These are phyloP conservation scores for Globisporangium paroecandrum DNA, from an alignment of 352 stramenopile species.

Conservation along the genomic window DNA sequence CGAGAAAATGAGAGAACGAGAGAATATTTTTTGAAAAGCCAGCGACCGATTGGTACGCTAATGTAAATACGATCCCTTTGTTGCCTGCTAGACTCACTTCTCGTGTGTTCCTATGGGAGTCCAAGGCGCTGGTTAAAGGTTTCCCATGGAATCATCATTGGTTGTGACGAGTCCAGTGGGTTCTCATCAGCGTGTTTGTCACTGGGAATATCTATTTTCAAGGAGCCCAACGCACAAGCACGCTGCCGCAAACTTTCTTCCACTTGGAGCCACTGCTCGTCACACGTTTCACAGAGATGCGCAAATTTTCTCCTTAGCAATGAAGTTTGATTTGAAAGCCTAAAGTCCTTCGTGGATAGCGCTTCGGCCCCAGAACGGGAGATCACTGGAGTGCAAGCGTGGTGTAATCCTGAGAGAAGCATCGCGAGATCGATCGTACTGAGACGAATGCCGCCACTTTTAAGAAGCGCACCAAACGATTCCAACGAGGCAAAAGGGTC, in stretches of 20 bases:
- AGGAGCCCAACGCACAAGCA: not conserved
- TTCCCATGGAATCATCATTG: slow-evolving; percentile 20
- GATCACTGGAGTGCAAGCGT: not conserved
- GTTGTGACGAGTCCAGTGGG: not conserved
- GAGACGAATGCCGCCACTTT: not conserved
- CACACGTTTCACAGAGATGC: slow-evolving; percentile 16
- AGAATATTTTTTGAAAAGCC: not conserved
- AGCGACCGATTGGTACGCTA: not conserved
- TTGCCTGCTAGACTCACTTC: not conserved
- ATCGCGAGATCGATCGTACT: slow-evolving; percentile 12
- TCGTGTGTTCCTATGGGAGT: not conserved
- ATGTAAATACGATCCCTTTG: not conserved
- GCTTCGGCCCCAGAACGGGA: not conserved
- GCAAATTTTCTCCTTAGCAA: not conserved
- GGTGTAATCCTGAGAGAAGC: slow-evolving; percentile 11
- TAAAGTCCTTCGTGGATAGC: not conserved
- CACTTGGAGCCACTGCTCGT: slow-evolving; percentile 14
- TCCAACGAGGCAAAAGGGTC: slow-evolving; percentile 5
- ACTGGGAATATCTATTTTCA: not conserved
- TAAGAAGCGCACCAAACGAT: not conserved
- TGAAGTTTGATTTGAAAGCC: not conserved
- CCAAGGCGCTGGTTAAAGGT: slow-evolving; percentile 19
- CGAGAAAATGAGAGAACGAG: not conserved
- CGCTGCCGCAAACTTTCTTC: slow-evolving; percentile 10
- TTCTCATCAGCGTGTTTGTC: not conserved